Evolutionary conservation across 2,329 filamentous ascomycete species (phyloP).

Genomic region (Talaromyces sp.): DNA sequence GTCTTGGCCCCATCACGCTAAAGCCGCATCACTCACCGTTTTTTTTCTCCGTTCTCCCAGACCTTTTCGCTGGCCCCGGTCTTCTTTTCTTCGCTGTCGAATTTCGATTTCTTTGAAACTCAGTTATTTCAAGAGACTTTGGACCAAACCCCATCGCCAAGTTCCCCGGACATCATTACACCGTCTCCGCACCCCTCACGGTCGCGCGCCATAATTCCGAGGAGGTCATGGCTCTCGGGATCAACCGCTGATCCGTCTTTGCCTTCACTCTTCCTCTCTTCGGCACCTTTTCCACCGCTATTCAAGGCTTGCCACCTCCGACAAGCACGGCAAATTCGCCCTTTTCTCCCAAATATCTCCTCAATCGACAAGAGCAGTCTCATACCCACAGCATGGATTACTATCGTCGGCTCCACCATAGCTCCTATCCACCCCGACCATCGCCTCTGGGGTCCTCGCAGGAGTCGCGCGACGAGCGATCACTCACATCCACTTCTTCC

Average conservation of each 20-base stretch:
- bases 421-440: conserved; percentile 35
- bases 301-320: conserved; percentile 1
- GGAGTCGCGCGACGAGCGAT: conserved; percentile 32
- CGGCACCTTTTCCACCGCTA: conserved; percentile 18
- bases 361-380: neutral
- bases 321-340: neutral
- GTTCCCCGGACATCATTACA: neutral
- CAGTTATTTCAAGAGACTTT: neutral
- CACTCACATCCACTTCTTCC: conserved; percentile 10
- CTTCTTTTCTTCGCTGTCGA: neutral
- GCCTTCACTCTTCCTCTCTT: conserved; percentile 5
- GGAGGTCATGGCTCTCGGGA: conserved; percentile 21
- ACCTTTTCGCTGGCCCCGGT: neutral
- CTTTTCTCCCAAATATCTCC: neutral
- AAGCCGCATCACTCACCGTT: conserved; percentile 26
- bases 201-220: conserved; percentile 19
- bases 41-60: conserved; percentile 15
- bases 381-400: conserved; percentile 27
- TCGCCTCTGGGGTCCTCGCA: conserved; percentile 35
- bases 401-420: conserved; percentile 29
- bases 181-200: conserved; percentile 16
- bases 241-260: conserved; percentile 25
- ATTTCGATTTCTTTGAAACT: neutral
- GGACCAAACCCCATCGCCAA: neutral
- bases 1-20: conserved; percentile 28